Conservation (phyloP, 2,329 filamentous ascomycete genomes). For the Aspergillus awamori region DNA sequence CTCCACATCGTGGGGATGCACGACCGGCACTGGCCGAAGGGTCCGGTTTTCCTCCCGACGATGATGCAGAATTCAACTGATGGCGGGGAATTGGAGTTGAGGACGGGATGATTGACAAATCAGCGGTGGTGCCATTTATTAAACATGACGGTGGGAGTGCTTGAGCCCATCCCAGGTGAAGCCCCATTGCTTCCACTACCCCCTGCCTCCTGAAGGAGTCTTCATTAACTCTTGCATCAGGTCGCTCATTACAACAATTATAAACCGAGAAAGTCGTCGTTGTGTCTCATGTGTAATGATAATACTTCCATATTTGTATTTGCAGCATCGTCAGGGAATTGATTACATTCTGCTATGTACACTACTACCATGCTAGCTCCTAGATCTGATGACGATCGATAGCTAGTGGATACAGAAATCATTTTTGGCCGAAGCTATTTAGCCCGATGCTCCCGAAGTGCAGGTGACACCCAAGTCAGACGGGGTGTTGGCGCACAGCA, state of each 20-base stretch:
- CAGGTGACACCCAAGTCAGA: conserved; percentile 36
- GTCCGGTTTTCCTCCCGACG: not conserved
- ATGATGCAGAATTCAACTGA: not conserved
- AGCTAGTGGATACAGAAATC: not conserved
- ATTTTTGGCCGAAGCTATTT: not conserved
- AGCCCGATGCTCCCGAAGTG: conserved; percentile 40
- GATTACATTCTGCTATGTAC: no score
- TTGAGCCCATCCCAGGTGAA: not conserved
- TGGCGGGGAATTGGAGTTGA: not conserved
- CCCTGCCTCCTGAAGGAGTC: not conserved
- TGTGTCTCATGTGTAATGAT: no score
- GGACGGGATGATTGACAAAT: not conserved
- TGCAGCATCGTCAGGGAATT: no score
- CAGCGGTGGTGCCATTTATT: not conserved
- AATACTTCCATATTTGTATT: no score
- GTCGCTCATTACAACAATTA: no score
- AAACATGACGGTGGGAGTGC: not conserved
- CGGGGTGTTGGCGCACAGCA: conserved; percentile 41
- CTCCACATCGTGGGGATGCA: not conserved
- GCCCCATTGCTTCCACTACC: not conserved
- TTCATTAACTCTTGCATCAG: no score
- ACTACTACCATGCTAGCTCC: not conserved
- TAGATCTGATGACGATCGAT: not conserved
- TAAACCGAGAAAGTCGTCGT: no score
- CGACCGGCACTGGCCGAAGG: not conserved